A percentile compares a stretch with the other conserved stretches of the same genome.
Conservation (phyloP, 805 yeast genomes). For the Nakazawaea sp. region DNA sequence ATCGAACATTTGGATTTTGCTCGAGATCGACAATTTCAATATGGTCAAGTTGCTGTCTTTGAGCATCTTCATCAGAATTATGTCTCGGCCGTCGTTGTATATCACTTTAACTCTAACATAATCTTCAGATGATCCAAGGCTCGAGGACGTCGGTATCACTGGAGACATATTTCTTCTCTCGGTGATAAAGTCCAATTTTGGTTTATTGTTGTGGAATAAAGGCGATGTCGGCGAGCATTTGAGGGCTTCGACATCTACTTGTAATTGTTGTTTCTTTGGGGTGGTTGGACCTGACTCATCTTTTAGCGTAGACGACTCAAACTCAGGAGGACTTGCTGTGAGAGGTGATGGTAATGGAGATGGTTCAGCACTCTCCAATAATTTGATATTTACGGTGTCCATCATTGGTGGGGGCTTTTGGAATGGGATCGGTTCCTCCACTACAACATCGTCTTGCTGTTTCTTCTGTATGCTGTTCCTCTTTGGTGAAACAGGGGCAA, state of each 20-base stretch:
- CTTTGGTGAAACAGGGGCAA: slow-evolving; percentile 13
- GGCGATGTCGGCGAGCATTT: slow-evolving; percentile 10
- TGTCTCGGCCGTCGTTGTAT: slow-evolving; percentile 14
- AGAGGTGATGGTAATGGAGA: slow-evolving; percentile 9
- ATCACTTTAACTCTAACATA: slow-evolving; percentile 13
- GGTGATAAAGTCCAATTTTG: slow-evolving; percentile 4
- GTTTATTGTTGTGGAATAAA: slow-evolving; percentile 5
- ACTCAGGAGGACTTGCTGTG: neutral
- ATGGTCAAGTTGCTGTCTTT: slow-evolving; percentile 12
- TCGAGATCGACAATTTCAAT: slow-evolving; percentile 10
- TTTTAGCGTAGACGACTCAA: neutral
- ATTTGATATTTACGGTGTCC: slow-evolving; percentile 13
- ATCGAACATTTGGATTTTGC: slow-evolving; percentile 9
- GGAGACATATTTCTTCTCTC: slow-evolving; percentile 6
- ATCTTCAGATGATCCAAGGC: neutral
- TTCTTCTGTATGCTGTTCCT: slow-evolving; percentile 6
- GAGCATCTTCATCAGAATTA: slow-evolving; percentile 12
- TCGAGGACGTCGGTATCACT: neutral
- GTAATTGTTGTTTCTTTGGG: slow-evolving; percentile 5
- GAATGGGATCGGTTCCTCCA: neutral
- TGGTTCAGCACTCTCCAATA: slow-evolving; percentile 5
- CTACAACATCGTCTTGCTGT: neutral
- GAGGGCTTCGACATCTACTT: slow-evolving; percentile 7
- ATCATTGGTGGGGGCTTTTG: neutral
- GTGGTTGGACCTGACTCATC: slow-evolving; percentile 1